These are phyloP conservation scores for Yarrowia deformans DNA, from an alignment of 805 yeast genomes.

Conservation along the genomic window DNA sequence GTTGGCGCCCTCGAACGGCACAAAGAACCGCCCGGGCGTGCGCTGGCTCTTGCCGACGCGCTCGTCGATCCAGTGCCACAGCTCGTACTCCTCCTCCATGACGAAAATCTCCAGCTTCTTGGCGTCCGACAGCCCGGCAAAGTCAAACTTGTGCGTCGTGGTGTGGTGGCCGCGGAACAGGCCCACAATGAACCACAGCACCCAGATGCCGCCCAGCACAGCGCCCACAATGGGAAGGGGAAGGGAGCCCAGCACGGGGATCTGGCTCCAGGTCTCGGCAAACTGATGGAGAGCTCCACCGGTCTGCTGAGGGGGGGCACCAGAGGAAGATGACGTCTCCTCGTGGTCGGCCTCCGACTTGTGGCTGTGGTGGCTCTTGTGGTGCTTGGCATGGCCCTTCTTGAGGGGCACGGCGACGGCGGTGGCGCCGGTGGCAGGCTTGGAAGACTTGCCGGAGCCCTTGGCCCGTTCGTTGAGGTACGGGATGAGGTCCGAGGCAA, in stretches of 20 bases:
- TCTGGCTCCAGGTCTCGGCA: conserved; percentile 31
- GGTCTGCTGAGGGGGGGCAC: conserved; percentile 8
- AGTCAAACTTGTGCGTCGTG: conserved; percentile 35
- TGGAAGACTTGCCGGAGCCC: conserved; percentile 36
- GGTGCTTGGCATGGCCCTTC: conserved; percentile 40
- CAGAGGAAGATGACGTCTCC: conserved; percentile 1
- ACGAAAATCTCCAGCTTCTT: conserved; percentile 46
- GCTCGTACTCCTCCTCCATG: conserved; percentile 60
- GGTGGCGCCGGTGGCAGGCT: conserved; percentile 12
- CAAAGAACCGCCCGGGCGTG: conserved; percentile 26
- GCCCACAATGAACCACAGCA: conserved; percentile 36
- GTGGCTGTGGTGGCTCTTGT: conserved; percentile 35
- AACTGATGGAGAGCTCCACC: conserved; percentile 28
- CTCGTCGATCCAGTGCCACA: conserved; percentile 78
- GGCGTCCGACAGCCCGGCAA: conserved; percentile 44
- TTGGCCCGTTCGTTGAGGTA: conserved; percentile 50
- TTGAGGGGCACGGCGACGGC: conserved; percentile 28
- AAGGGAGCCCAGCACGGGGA: conserved; percentile 31
- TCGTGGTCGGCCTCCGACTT: conserved; percentile 41
- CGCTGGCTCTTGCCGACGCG: conserved; percentile 48
- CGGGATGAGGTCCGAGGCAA: conserved; percentile 59
- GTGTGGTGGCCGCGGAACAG: conserved; percentile 16
- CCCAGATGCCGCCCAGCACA: conserved; percentile 30
- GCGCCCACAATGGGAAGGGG: conserved; percentile 18
- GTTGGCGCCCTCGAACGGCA: conserved; percentile 38